Conservation (phyloP, 768 basidiomycete genomes). For the Suillus tomentosus region DNA sequence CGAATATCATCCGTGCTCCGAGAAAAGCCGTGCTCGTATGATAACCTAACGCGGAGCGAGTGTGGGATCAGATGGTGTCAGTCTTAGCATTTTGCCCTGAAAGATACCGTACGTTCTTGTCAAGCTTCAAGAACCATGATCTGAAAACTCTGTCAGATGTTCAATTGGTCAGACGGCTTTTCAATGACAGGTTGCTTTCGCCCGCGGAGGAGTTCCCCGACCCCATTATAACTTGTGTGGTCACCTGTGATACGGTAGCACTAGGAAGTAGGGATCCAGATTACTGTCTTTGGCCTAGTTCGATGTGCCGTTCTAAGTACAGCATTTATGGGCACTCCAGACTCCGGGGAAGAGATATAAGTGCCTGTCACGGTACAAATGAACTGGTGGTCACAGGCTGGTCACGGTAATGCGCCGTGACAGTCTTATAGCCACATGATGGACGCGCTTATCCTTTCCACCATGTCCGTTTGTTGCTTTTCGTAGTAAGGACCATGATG, state of each 20-base stretch:
- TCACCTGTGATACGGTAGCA: not conserved
- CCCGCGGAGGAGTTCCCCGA: not conserved
- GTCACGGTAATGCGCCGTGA: too few species aligned
- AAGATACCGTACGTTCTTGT: not conserved
- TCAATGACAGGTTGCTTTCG: not conserved
- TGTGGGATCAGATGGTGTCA: constrained; percentile 1
- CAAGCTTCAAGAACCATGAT: not conserved
- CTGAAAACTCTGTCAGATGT: not conserved
- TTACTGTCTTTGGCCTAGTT: not conserved
- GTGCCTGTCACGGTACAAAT: not conserved
- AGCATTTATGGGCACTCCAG: not conserved
- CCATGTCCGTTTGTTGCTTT: too few species aligned
- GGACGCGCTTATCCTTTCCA: too few species aligned
- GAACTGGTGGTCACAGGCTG: too few species aligned
- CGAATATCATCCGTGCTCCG: not conserved
- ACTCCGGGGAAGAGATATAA: not conserved
- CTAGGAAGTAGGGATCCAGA: not conserved
- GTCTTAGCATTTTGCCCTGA: not conserved
- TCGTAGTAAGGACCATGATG: too few species aligned
- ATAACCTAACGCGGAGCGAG: not conserved
- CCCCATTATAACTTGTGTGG: not conserved
- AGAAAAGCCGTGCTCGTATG: not conserved
- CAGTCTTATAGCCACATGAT: too few species aligned
- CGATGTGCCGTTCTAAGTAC: not conserved
- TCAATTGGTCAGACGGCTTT: not conserved